These are phyloP conservation scores for Carex kokanica DNA, from an alignment of 176 grass and related monocot species.

Conservation along the genomic window DNA sequence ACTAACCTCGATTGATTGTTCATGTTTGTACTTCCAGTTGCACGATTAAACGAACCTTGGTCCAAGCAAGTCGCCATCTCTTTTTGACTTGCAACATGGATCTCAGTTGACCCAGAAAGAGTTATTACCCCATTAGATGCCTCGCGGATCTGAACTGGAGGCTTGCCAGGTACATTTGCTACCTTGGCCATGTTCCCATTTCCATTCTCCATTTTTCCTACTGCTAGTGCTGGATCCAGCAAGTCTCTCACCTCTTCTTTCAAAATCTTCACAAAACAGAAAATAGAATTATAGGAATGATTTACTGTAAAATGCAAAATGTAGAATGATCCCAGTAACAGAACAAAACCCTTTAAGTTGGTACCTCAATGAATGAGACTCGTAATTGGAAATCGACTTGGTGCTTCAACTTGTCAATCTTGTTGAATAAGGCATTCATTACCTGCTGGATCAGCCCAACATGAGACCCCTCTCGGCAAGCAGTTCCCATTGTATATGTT, in stretches of 20 bases:
- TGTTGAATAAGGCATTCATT: constrained; percentile 73
- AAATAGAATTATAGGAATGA: background rate
- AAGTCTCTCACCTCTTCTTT: constrained; percentile 99
- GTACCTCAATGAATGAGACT: constrained; percentile 95
- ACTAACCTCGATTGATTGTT: constrained; percentile 96
- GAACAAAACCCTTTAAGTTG: background rate
- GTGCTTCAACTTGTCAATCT: constrained; percentile 63
- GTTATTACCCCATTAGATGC: constrained; percentile 95
- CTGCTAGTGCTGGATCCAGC: constrained; percentile 46
- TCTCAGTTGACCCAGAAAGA: constrained; percentile 79
- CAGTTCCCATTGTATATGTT: constrained; percentile 95
- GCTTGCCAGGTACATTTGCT: constrained; percentile 53
- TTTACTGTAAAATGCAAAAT: background rate
- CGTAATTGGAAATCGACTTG: constrained; percentile 92
- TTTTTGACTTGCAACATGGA: constrained; percentile 77
- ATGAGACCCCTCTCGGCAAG: constrained; percentile 60
- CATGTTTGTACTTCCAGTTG: constrained; percentile 97
- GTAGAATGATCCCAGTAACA: background rate
- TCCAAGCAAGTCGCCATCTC: constrained; percentile 88
- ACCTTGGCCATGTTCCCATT: constrained; percentile 56
- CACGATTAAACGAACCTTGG: constrained; percentile 74
- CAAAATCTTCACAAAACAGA: constrained; percentile 56
- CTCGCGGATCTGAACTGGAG: constrained; percentile 95
- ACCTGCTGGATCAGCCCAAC: constrained; percentile 70
- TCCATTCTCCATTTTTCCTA: constrained; percentile 57